A percentile compares a stretch with the other conserved stretches of the same genome.
phyloP scores from a whole-genome alignment of 2,329 filamentous ascomycete genomes.

The Alternaria burnsii region DNA sequence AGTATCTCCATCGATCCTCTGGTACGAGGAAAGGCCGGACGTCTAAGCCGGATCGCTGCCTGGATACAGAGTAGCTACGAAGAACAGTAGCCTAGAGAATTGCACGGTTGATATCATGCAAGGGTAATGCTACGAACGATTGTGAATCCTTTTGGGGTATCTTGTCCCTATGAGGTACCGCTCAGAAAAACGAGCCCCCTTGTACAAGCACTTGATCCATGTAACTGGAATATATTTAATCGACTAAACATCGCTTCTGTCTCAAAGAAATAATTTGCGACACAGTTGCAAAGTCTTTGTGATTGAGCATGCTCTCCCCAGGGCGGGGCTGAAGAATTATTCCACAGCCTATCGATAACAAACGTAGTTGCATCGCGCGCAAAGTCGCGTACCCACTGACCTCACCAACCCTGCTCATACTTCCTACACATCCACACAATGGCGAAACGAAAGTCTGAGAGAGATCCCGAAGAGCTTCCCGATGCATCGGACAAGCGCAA shows the following conservation, averaged over 20 bases:
- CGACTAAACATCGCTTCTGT: not conserved
- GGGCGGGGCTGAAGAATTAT: slow-evolving; percentile 16
- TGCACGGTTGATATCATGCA: not conserved
- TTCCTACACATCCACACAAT: slow-evolving; percentile 31
- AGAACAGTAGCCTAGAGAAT: not conserved
- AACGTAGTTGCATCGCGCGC: slow-evolving; percentile 5
- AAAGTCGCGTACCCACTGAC: slow-evolving; percentile 12
- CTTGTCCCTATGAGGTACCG: not conserved
- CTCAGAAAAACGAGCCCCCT: not conserved
- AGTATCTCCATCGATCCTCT: not conserved
- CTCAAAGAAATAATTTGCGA: not conserved
- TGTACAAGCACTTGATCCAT: not conserved
- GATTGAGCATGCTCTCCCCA: not conserved
- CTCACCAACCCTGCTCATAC: slow-evolving; percentile 2
- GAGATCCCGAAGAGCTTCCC: slow-evolving; percentile 47
- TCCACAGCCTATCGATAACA: slow-evolving; percentile 10
- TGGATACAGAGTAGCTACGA: too few species aligned
- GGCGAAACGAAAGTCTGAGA: slow-evolving; percentile 48
- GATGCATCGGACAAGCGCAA: slow-evolving; percentile 46
- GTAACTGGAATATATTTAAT: not conserved
- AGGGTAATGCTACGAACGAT: not conserved
- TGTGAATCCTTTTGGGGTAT: not conserved
- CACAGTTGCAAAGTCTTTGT: not conserved
- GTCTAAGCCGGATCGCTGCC: not conserved
- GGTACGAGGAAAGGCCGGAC: not conserved